Percentiles rank a stretch among this genome's conserved stretches.
These are phyloP conservation scores for Globisporangium acanthophoron DNA, from an alignment of 352 stramenopile species.

Conservation along the genomic window DNA sequence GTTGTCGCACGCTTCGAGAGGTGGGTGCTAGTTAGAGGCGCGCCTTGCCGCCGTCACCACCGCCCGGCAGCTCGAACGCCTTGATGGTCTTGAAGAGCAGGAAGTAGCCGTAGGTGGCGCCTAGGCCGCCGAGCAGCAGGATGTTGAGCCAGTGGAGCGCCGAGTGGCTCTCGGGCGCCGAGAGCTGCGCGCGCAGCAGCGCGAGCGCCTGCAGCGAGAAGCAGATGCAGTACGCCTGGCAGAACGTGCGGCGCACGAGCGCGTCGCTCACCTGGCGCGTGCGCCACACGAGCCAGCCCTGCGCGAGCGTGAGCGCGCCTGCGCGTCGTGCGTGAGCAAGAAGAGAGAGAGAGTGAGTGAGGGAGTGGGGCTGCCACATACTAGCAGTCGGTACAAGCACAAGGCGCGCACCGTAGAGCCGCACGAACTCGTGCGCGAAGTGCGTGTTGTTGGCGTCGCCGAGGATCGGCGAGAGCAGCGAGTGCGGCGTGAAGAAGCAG, in stretches of 20 bases:
- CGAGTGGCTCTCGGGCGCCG: constrained; percentile 73
- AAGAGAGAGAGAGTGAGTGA: neutral
- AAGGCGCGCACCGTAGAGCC: constrained; percentile 60
- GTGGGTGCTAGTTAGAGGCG: constrained; percentile 19
- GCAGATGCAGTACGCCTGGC: constrained; percentile 85
- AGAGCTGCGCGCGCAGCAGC: constrained; percentile 66
- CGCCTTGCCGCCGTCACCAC: constrained; percentile 38
- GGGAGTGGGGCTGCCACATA: neutral
- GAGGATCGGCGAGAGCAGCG: constrained; percentile 71
- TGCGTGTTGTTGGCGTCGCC: constrained; percentile 75
- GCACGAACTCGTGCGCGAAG: constrained; percentile 81
- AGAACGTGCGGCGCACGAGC: constrained; percentile 82
- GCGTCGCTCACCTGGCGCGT: constrained; percentile 82
- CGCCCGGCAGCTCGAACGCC: constrained; percentile 67
- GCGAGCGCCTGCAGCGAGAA: constrained; percentile 73
- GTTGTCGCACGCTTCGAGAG: constrained; percentile 2
- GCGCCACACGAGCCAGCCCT: constrained; percentile 84
- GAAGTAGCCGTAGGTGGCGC: constrained; percentile 78
- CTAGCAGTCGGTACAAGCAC: neutral
- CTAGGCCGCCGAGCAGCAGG: constrained; percentile 55
- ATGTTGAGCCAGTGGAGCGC: constrained; percentile 82
- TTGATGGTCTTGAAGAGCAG: constrained; percentile 87
- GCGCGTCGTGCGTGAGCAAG: neutral
- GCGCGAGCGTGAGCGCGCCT: constrained; percentile 76
- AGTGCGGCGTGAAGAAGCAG: constrained; percentile 79